Conservation (phyloP, 139 green algal species). For the Chlorella sp. region DNA sequence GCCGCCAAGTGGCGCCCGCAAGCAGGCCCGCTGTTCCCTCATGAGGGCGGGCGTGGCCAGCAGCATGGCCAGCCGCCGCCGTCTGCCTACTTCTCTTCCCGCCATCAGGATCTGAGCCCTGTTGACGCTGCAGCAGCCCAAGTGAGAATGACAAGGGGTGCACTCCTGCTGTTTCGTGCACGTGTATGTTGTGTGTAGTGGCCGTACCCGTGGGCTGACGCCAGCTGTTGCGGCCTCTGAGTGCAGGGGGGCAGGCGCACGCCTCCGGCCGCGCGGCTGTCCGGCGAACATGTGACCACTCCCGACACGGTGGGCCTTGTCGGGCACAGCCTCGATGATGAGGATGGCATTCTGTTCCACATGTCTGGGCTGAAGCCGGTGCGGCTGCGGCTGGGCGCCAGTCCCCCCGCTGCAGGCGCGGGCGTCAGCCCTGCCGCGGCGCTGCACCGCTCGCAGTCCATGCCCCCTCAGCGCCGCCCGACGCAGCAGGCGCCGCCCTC, state of each 20-base stretch:
- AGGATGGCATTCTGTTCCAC: conserved; percentile 19
- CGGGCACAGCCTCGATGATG: not conserved
- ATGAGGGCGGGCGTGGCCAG: not conserved
- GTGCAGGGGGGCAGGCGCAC: not conserved
- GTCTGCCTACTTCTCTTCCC: conserved; percentile 4
- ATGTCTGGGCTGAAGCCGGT: conserved; percentile 10
- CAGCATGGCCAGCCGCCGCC: not conserved
- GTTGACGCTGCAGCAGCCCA: not conserved
- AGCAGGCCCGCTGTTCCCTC: not conserved
- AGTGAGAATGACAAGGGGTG: not conserved
- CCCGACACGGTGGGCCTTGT: not conserved
- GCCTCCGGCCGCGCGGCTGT: not conserved
- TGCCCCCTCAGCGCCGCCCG: not conserved
- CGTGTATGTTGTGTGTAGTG: too few relatives aligned
- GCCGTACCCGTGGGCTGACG: not conserved
- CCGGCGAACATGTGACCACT: not conserved
- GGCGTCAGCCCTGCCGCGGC: not conserved
- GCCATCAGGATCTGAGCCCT: too few relatives aligned
- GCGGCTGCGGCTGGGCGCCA: not conserved
- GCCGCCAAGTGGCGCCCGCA: not conserved
- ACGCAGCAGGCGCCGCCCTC: not conserved
- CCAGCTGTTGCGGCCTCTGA: not conserved
- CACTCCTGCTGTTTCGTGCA: not conserved
- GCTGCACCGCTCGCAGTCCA: not conserved
- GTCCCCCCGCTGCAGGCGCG: not conserved